phyloP scores from a whole-genome alignment of 2,329 filamentous ascomycete genomes.

The Zopfia rhizophila region DNA sequence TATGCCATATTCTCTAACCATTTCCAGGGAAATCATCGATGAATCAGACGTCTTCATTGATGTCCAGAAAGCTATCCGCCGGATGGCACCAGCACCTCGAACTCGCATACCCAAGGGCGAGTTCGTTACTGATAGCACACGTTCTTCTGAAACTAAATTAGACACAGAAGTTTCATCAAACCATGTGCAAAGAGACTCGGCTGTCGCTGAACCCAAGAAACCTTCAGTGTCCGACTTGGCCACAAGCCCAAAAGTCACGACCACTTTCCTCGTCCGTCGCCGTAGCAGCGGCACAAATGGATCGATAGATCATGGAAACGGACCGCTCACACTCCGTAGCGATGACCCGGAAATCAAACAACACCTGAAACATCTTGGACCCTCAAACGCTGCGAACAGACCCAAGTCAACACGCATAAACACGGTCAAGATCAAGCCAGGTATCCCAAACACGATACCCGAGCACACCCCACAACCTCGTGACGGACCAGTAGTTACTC shows the following conservation, averaged over 20 bases:
- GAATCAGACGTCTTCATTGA: conserved; percentile 99
- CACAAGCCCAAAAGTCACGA: conserved; percentile 42
- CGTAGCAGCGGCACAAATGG: conserved; percentile 54
- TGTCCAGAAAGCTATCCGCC: conserved; percentile 96
- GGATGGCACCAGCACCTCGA: conserved; percentile 85
- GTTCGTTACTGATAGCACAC: conserved; percentile 58
- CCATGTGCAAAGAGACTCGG: conserved; percentile 25
- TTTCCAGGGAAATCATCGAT: conserved; percentile 89
- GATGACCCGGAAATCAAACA: conserved; percentile 66
- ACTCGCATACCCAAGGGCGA: conserved; percentile 71
- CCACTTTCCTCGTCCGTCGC: conserved; percentile 57
- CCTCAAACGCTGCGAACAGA: conserved; percentile 69
- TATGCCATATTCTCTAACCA: conserved; percentile 18
- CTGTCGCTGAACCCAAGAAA: conserved; percentile 26
- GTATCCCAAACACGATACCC: conserved; percentile 53
- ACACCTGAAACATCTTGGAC: conserved; percentile 71
- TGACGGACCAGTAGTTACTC: conserved; percentile 24
- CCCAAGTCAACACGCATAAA: conserved; percentile 70
- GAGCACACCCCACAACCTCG: conserved; percentile 50
- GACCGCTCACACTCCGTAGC: conserved; percentile 57
- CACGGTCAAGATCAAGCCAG: conserved; percentile 73
- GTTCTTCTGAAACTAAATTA: conserved; percentile 32
- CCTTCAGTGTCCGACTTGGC: conserved; percentile 45
- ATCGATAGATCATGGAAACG: conserved; percentile 30
- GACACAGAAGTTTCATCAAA: conserved; percentile 35